A percentile compares a stretch with the other conserved stretches of the same genome.
phyloP scores from a whole-genome alignment of 495 filamentous ascomycete genomes.

The Aspergillus carlsbadensis region DNA sequence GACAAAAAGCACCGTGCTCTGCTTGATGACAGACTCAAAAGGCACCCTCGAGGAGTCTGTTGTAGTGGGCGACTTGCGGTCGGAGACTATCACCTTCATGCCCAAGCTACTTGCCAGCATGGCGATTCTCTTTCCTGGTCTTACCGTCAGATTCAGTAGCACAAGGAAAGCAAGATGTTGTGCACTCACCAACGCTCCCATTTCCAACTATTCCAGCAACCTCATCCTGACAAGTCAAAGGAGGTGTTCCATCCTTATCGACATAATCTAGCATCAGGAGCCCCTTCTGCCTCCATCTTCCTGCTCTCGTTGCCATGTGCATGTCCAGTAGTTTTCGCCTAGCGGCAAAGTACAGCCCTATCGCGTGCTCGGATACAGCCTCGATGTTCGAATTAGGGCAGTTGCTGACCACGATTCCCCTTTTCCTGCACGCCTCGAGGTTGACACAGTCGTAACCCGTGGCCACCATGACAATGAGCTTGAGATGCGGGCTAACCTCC shows the following conservation, averaged over 20 bases:
- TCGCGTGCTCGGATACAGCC: slow-evolving; percentile 53
- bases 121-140: slow-evolving; percentile 29
- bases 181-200: slow-evolving; percentile 29
- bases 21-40: slow-evolving; percentile 45
- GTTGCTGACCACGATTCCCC: slow-evolving; percentile 49
- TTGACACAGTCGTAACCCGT: slow-evolving; percentile 56
- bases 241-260: slow-evolving; percentile 19
- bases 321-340: slow-evolving; percentile 46
- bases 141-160: slow-evolving; percentile 7
- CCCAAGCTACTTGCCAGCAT: slow-evolving; percentile 26
- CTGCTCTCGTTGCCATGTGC: slow-evolving; percentile 35
- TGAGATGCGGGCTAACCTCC: slow-evolving; percentile 34
- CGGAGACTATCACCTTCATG: slow-evolving; percentile 33
- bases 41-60: slow-evolving; percentile 31
- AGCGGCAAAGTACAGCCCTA: slow-evolving; percentile 53
- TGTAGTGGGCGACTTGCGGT: slow-evolving; percentile 38
- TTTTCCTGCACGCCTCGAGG: slow-evolving; percentile 44
- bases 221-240: slow-evolving; percentile 32
- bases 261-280: slow-evolving; percentile 23
- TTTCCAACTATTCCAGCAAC: slow-evolving; percentile 34
- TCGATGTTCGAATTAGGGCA: slow-evolving; percentile 50
- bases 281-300: slow-evolving; percentile 21
- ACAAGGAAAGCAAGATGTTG: not conserved
- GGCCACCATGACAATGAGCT: slow-evolving; percentile 51
- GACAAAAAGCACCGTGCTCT: slow-evolving; percentile 49